A percentile compares a stretch with the other conserved stretches of the same genome.
These are phyloP conservation scores for Cladophialophora yegresii DNA, from an alignment of 2,329 filamentous ascomycete genomes.

Conservation along the genomic window DNA sequence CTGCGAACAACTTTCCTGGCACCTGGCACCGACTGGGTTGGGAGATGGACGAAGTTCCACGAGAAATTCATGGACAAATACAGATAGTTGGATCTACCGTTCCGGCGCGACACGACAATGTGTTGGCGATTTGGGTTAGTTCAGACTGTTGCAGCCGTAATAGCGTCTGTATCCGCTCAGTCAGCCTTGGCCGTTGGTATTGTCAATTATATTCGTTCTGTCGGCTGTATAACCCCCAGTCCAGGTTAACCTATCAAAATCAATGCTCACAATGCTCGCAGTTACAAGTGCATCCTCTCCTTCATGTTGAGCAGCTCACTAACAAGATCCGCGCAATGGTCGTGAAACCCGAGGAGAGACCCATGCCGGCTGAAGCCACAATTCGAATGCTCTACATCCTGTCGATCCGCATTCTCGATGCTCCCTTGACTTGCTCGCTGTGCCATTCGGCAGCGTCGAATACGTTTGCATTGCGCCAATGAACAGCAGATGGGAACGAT, in stretches of 20 bases:
- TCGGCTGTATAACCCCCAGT: constrained; percentile 2
- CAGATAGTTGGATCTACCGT: constrained; percentile 38
- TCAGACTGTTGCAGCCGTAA: neutral
- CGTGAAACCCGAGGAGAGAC: constrained; percentile 10
- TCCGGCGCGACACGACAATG: neutral
- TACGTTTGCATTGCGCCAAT: no score
- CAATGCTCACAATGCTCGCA: constrained; percentile 7
- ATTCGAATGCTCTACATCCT: no score
- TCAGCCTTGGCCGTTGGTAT: neutral
- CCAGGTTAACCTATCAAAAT: neutral
- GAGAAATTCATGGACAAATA: constrained; percentile 85
- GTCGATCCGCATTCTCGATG: no score
- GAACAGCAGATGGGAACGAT: no score
- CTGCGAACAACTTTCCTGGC: constrained; percentile 97
- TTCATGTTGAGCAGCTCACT: constrained; percentile 10
- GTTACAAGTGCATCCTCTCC: constrained; percentile 6
- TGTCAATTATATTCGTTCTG: neutral
- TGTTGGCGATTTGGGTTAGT: neutral
- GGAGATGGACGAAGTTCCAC: constrained; percentile 86
- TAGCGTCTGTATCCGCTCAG: neutral
- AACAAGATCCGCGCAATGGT: constrained; percentile 10
- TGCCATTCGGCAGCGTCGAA: no score
- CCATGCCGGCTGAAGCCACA: constrained; percentile 3
- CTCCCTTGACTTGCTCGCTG: no score
- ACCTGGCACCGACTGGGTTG: constrained; percentile 92